phyloP scores from a whole-genome alignment of 2,329 filamentous ascomycete species.

The Beauveria scarabaeidicola region DNA sequence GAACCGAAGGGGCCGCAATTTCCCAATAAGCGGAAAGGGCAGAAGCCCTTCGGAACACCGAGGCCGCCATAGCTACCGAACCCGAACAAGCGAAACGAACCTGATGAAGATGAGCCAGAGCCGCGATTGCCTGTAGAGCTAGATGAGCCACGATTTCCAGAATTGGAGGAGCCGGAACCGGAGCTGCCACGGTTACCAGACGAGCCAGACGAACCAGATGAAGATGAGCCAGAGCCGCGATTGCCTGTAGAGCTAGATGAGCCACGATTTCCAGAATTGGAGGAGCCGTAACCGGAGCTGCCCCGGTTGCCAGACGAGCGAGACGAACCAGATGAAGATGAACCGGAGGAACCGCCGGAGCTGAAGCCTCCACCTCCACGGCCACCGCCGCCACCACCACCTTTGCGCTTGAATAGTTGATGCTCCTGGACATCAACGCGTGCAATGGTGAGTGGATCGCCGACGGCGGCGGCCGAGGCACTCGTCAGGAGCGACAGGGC shows the following conservation, averaged over 20 bases:
- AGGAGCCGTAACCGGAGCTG: not conserved
- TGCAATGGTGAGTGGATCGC: slow-evolving; percentile 11
- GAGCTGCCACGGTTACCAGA: not conserved
- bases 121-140: not conserved
- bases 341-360: not conserved
- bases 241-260: not conserved
- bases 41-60: no score
- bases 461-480: slow-evolving; percentile 5
- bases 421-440: slow-evolving; percentile 23
- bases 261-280: not conserved
- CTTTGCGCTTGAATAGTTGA: slow-evolving; percentile 48
- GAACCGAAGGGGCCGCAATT: slow-evolving; percentile 14
- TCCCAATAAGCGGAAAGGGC: not conserved
- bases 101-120: not conserved
- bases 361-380: slow-evolving; percentile 1
- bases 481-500: slow-evolving; percentile 20
- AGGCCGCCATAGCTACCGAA: no score
- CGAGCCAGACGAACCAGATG: not conserved
- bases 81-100: not conserved
- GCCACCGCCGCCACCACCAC: no score
- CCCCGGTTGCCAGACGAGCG: not conserved
- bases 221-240: not conserved
- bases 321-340: not conserved
- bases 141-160: not conserved
- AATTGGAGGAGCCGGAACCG: not conserved